phyloP scores from a whole-genome alignment of 371 early-diverging fungal genomes.

The Saksenaea oblongispora region DNA sequence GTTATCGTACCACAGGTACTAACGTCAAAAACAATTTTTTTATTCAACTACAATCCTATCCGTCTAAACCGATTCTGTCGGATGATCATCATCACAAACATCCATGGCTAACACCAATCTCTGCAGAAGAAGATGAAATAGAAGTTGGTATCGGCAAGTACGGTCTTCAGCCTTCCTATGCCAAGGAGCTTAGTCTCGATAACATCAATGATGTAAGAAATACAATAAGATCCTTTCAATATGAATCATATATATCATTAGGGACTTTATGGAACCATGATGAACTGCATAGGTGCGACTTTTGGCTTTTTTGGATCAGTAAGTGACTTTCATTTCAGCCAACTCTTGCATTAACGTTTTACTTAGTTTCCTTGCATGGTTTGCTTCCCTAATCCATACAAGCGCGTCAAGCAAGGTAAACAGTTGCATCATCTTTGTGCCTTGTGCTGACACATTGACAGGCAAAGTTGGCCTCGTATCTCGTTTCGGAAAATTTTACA shows the following conservation, averaged over 20 bases:
- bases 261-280: constrained; percentile 50
- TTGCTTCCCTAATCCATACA: constrained; percentile 83
- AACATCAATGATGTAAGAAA: constrained; percentile 23
- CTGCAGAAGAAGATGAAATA: constrained; percentile 10
- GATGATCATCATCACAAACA: not conserved
- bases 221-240: constrained; percentile 8
- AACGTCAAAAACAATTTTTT: not conserved
- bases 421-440: not conserved
- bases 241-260: constrained; percentile 9
- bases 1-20: constrained; percentile 1
- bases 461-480: constrained; percentile 77
- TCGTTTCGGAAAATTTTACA: constrained; percentile 84
- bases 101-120: not conserved
- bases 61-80: not conserved
- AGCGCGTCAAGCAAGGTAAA: constrained; percentile 60
- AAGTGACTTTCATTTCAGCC: constrained; percentile 9
- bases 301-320: constrained; percentile 53
- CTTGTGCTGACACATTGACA: constrained; percentile 1
- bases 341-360: not conserved
- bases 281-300: constrained; percentile 46
- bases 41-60: not conserved
- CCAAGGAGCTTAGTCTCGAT: constrained; percentile 29
- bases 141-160: constrained; percentile 24
- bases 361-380: constrained; percentile 39
- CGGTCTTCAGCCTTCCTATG: constrained; percentile 36